Evolutionary conservation across 306 rosid genomes (phyloP), one percentile per base, ranked within the genome.

Genomic region (Nissolia schottii): DNA sequence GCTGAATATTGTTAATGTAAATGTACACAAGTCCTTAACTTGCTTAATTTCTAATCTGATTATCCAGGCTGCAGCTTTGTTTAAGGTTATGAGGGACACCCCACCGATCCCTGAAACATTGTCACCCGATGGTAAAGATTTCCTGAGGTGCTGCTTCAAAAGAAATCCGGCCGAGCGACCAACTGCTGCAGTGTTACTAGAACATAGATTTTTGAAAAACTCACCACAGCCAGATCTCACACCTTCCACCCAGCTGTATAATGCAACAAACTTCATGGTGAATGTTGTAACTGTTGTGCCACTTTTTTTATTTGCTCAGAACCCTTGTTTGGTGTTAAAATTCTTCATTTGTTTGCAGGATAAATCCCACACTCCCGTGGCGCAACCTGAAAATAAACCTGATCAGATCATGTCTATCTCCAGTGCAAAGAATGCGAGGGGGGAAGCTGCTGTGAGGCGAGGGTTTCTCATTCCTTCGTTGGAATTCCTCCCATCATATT

Each of bases 1-100:
- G 43, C 58, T 59, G 40, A 67, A 67, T 6, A 72, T 15, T 75
- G 56, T 43, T 23, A 31, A 51, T 31, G 37, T 46, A 11, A 62
- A n/a, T 59, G 61, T 20, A 50, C 41, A 10, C 14, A 14, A 9
- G 51, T 64, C 65, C 65, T 73, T 72, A 40, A 71, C 73, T 73
- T 11, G 53, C 51, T 50, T 64, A 67, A 71, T 72, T 66, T 64
- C 15, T 73, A 23, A 29, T 48, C 51, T 65, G 50, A 58, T 51
- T 64, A 70, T 80, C 64, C 86, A 90, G 98, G 98, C 96, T 51
- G 98, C 98, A 45, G 96, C 98, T 18, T 71, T 93, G 96, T 90
- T 93, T 82, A 93, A 93, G 88, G 96, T 90, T 45, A 80, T 90
- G 85, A 90, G 41, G 73, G 98, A 93, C 41, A 73, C 81, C 13